phyloP scores from a whole-genome alignment of 768 basidiomycete genomes.

The Rhodotorula graminis region DNA sequence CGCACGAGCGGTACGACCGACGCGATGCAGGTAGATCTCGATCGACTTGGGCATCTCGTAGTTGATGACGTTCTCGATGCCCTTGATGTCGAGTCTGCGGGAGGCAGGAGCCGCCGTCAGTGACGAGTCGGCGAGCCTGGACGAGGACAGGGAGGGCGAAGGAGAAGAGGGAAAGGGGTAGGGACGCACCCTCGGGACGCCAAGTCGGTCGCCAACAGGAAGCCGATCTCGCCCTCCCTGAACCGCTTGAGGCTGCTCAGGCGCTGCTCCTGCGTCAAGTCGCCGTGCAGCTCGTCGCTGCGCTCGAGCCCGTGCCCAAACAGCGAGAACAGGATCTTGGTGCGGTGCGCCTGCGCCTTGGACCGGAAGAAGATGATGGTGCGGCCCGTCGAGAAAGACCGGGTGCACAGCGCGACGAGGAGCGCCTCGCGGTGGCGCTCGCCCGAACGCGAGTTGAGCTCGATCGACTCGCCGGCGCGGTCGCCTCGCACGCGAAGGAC shows the following conservation, averaged over 20 bases:
- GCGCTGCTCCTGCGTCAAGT: constrained; percentile 95
- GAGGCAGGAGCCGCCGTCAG: not conserved
- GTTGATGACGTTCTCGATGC: constrained; percentile 95
- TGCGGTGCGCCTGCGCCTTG: constrained; percentile 95
- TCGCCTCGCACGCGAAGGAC: constrained; percentile 71
- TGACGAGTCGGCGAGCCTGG: no score
- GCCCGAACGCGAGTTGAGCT: constrained; percentile 43
- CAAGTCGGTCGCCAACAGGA: constrained; percentile 90
- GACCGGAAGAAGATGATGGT: constrained; percentile 92
- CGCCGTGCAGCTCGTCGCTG: constrained; percentile 82
- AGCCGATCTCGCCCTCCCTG: constrained; percentile 81
- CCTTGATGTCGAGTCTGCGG: constrained; percentile 89
- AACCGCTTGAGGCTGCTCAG: constrained; percentile 78
- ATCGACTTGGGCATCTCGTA: constrained; percentile 96
- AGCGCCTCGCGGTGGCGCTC: constrained; percentile 47
- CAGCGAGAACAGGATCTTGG: constrained; percentile 85
- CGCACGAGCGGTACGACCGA: constrained; percentile 52
- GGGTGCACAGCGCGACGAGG: constrained; percentile 74
- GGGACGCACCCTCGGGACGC: constrained; percentile 56
- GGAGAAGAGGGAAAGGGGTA: not conserved
- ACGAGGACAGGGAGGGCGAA: not conserved
- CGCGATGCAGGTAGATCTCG: constrained; percentile 87
- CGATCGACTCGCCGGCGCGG: constrained; percentile 45
- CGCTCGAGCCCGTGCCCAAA: constrained; percentile 51
- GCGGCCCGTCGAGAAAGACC: constrained; percentile 68